Percentiles rank a stretch among this genome's conserved stretches.
Evolutionary conservation across 2,329 filamentous ascomycete species (phyloP).

Genomic region (Fusarium devonianum): DNA sequence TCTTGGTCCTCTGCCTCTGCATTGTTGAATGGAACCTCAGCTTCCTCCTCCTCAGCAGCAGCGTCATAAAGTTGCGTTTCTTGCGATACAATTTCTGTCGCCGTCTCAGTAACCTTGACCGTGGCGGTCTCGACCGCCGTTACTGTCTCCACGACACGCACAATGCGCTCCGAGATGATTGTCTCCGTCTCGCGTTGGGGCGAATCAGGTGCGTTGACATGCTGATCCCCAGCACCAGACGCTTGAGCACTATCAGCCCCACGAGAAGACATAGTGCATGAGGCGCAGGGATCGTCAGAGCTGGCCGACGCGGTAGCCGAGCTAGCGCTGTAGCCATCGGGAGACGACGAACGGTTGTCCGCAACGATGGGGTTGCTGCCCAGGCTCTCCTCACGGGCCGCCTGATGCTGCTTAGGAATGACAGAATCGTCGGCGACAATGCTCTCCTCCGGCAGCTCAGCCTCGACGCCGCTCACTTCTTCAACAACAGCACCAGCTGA

Average conservation of each 20-base stretch:
- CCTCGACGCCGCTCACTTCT: conserved; percentile 37
- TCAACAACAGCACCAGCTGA: conserved; percentile 15
- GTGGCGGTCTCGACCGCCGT: conserved; percentile 46
- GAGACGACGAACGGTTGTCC: neutral
- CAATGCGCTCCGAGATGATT: conserved; percentile 34
- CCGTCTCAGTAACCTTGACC: conserved; percentile 41
- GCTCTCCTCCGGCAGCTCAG: conserved; percentile 28
- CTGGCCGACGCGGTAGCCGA: conserved; percentile 1
- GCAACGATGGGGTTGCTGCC: neutral
- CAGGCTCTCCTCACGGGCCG: neutral
- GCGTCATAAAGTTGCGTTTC: conserved; percentile 20
- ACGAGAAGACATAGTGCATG: conserved; percentile 26
- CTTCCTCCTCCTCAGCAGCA: conserved; percentile 5
- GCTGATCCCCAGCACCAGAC: conserved; percentile 3
- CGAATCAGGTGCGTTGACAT: conserved; percentile 1
- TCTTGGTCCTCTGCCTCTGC: conserved; percentile 6
- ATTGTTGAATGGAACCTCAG: neutral
- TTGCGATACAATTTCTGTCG: conserved; percentile 38
- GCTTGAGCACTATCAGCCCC: conserved; percentile 1
- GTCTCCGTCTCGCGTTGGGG: conserved; percentile 35
- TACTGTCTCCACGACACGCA: conserved; percentile 48
- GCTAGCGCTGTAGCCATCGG: conserved; percentile 1
- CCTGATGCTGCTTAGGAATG: neutral
- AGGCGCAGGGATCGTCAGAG: conserved; percentile 35
- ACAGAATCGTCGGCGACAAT: conserved; percentile 12